phyloP scores from a whole-genome alignment of 2,329 filamentous ascomycete species.

The Pseudopithomyces chartarum region DNA sequence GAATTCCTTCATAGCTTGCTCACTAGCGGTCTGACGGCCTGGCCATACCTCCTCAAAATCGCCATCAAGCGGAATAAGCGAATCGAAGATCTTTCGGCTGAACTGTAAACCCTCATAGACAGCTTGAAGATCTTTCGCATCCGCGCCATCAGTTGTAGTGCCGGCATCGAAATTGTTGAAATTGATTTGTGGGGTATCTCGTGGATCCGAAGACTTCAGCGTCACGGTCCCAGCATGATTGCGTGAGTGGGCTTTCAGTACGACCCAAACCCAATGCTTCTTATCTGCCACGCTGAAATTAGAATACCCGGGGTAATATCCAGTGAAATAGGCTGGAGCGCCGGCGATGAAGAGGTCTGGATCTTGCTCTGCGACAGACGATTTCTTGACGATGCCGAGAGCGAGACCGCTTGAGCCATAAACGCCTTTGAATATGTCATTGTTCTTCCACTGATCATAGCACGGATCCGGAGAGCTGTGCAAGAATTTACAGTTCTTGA shows the following conservation, averaged over 20 bases:
- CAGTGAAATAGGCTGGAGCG: constrained; percentile 57
- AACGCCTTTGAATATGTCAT: constrained; percentile 44
- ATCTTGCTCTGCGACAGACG: constrained; percentile 49
- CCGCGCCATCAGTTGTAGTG: constrained; percentile 64
- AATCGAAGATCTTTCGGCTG: constrained; percentile 50
- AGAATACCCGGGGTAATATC: constrained; percentile 61
- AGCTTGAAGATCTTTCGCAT: constrained; percentile 57
- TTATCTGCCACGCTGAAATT: constrained; percentile 50
- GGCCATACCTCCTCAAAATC: constrained; percentile 56
- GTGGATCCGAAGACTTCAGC: constrained; percentile 64
- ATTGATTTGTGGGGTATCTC: constrained; percentile 63
- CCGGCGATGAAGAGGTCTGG: constrained; percentile 61
- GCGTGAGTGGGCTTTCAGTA: constrained; percentile 65
- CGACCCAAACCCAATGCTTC: constrained; percentile 55
- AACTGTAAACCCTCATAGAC: constrained; percentile 61
- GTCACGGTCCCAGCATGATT: constrained; percentile 66
- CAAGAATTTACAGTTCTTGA: constrained; percentile 49
- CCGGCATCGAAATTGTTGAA: constrained; percentile 42
- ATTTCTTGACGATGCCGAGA: constrained; percentile 51
- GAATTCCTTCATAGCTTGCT: constrained; percentile 49
- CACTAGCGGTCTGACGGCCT: constrained; percentile 49
- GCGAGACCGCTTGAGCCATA: constrained; percentile 60
- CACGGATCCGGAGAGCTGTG: constrained; percentile 49
- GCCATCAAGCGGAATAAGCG: constrained; percentile 50
- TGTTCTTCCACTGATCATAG: constrained; percentile 49